Conservation (phyloP, 208 protist genomes). For the Wallacemonas sp. region DNA sequence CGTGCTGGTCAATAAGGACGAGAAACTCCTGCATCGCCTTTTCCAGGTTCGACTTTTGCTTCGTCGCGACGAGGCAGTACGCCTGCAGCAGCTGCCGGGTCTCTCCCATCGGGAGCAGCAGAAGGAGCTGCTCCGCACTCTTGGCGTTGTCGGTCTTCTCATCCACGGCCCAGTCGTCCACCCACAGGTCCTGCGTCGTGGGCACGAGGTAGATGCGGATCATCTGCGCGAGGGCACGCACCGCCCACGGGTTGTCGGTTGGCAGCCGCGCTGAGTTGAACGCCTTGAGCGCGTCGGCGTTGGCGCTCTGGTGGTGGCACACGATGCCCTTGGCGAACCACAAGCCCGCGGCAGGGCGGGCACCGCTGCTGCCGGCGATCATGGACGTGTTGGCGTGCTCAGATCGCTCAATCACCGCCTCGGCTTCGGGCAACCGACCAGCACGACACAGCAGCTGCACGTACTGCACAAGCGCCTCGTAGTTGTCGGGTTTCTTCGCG, state of each 20-base stretch:
- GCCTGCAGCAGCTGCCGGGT: constrained; percentile 72
- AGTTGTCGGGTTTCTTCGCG: constrained; percentile 82
- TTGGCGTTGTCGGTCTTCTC: constrained; percentile 76
- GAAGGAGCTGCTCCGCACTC: constrained; percentile 82
- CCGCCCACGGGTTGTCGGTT: constrained; percentile 80
- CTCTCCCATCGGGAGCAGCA: constrained; percentile 68
- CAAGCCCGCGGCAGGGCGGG: constrained; percentile 68
- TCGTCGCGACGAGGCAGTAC: constrained; percentile 75
- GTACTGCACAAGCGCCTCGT: constrained; percentile 88
- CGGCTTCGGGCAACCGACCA: constrained; percentile 72
- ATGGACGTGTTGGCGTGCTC: constrained; percentile 43
- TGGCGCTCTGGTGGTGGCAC: constrained; percentile 68
- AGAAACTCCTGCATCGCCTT: constrained; percentile 75
- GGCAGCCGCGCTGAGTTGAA: constrained; percentile 90
- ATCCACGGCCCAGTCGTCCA: constrained; percentile 37
- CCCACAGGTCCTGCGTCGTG: constrained; percentile 79
- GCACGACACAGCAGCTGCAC: constrained; percentile 81
- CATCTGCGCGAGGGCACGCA: constrained; percentile 86
- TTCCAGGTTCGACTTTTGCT: constrained; percentile 57
- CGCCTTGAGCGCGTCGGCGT: constrained; percentile 82
- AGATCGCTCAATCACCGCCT: constrained; percentile 41
- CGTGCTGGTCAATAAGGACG: constrained; percentile 29
- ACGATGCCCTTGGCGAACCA: constrained; percentile 89
- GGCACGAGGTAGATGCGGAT: constrained; percentile 94
- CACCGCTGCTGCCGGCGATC: constrained; percentile 40